Evolutionary conservation across 306 rosid species (phyloP).

Genomic region (Elaeagnus macrophylla): DNA sequence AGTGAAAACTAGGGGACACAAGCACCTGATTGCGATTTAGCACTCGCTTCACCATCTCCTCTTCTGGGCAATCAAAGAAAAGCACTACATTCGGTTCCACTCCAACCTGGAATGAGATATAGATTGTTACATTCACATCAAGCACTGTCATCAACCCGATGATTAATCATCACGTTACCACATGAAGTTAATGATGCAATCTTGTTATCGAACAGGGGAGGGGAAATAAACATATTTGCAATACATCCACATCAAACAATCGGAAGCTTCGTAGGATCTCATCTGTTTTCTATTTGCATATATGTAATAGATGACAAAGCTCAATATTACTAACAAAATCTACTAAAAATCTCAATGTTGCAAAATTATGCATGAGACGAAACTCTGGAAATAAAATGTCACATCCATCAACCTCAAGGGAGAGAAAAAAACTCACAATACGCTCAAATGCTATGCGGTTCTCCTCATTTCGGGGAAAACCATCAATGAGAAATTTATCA

Average conservation of each 20-base stretch:
- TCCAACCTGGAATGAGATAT: constrained; percentile 38
- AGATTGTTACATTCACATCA: background rate
- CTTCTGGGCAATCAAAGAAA: constrained; percentile 92
- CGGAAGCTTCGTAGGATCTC: constrained; percentile 5
- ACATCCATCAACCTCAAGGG: constrained; percentile 6
- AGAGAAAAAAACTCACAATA: constrained; percentile 53
- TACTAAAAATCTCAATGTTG: background rate
- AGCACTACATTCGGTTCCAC: constrained; percentile 75
- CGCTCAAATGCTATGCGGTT: constrained; percentile 72
- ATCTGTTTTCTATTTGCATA: background rate
- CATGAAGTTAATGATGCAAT: constrained; percentile 1
- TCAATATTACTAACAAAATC: background rate
- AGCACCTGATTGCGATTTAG: constrained; percentile 86
- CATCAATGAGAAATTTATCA: constrained; percentile 72
- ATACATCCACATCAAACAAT: background rate
- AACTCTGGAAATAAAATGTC: background rate
- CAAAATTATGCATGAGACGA: background rate
- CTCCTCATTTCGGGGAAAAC: constrained; percentile 88
- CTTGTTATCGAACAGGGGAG: too few relatives aligned
- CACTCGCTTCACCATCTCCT: constrained; percentile 92
- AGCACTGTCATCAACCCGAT: background rate
- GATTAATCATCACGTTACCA: constrained; percentile 1
- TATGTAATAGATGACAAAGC: constrained; percentile 1
- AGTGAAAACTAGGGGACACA: background rate
- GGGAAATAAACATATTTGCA: too few relatives aligned